Conservation (phyloP, 164 flowering plant species). For the Buxus sempervirens region DNA sequence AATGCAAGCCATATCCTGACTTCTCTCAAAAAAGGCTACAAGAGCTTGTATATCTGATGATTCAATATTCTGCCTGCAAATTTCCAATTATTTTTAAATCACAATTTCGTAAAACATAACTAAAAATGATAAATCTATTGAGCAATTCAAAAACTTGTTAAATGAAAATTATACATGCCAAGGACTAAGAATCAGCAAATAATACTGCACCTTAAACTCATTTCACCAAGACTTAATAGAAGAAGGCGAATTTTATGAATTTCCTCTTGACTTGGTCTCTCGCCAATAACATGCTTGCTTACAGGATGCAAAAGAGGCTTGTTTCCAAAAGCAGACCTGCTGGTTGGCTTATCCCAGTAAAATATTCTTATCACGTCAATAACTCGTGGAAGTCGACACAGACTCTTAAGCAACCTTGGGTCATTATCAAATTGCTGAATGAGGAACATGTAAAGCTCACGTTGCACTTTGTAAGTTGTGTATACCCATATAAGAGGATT, state of each 20-base stretch:
- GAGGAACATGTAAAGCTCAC: conserved; percentile 91
- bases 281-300: conserved; percentile 53
- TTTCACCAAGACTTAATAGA: conserved; percentile 93
- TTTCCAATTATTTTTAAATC: conserved; percentile 2
- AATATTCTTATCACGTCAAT: conserved; percentile 73
- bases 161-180: neutral
- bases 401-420: conserved; percentile 60
- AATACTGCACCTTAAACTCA: conserved; percentile 78
- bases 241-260: conserved; percentile 92
- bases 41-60: conserved; percentile 78
- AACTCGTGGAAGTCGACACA: conserved; percentile 77
- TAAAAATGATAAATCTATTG: neutral
- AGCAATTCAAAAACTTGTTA: too few species aligned
- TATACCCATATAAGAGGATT: conserved; percentile 87
- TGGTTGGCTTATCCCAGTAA: conserved; percentile 68
- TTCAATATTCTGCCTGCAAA: conserved; percentile 76
- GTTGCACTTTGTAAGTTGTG: conserved; percentile 76
- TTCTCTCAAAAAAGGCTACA: conserved; percentile 80
- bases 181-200: too few species aligned
- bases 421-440: conserved; percentile 91
- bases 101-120: neutral
- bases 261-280: conserved; percentile 79
- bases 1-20: conserved; percentile 86
- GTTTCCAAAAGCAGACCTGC: conserved; percentile 47
- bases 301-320: conserved; percentile 59